Evolutionary conservation across 192 early-diverging fungal species (phyloP).

Genomic region (Linnemannia schmuckeri): DNA sequence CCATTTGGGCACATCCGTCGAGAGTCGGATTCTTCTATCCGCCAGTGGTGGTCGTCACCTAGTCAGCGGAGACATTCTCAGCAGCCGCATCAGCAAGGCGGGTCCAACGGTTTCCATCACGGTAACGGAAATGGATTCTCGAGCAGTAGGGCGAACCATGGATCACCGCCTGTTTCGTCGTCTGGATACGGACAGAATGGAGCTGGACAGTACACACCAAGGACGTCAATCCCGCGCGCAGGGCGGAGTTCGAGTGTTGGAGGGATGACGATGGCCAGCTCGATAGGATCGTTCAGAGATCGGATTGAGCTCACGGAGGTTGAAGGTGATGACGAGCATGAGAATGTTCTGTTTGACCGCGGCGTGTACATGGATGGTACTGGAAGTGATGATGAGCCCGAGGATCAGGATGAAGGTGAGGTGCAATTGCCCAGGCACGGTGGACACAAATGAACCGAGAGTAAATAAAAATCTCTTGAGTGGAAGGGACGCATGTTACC

Average conservation of each 20-base stretch:
- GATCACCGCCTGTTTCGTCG: neutral
- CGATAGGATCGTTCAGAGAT: constrained; percentile 45
- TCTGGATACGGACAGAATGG: constrained; percentile 4
- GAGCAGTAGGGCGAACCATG: constrained; percentile 1
- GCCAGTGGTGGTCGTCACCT: constrained; percentile 29
- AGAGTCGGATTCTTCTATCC: constrained; percentile 9
- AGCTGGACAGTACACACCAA: constrained; percentile 7
- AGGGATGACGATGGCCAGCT: constrained; percentile 51
- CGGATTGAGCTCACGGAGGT: constrained; percentile 43
- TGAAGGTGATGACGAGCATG: constrained; percentile 9
- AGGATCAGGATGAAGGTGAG: constrained; percentile 53
- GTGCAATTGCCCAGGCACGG: constrained; percentile 26
- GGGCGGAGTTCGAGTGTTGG: constrained; percentile 42
- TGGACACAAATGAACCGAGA: neutral
- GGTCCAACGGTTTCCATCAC: neutral
- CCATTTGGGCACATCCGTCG: neutral
- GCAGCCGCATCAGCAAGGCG: neutral
- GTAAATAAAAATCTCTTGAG: neutral
- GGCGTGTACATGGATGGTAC: constrained; percentile 8
- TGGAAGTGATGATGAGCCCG: constrained; percentile 15
- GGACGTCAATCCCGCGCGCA: constrained; percentile 1
- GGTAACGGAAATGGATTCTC: neutral
- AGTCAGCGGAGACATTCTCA: neutral
- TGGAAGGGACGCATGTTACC: neutral
- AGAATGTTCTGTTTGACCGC: constrained; percentile 39